These are phyloP conservation scores for Saxophila tyrrhenica DNA, from an alignment of 495 filamentous ascomycete genomes.

Conservation along the genomic window DNA sequence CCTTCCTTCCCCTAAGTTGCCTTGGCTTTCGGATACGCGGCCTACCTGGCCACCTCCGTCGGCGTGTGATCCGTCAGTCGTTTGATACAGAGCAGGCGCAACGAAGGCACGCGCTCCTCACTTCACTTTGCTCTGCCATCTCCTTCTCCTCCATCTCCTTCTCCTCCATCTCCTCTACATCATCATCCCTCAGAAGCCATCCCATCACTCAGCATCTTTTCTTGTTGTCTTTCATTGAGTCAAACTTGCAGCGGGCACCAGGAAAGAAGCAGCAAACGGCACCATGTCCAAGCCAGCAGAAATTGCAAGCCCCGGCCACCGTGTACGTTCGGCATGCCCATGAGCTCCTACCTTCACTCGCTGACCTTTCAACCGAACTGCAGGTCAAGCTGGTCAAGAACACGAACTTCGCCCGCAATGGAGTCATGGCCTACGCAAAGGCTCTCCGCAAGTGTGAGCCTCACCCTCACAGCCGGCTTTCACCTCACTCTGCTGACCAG, in stretches of 20 bases:
- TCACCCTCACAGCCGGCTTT: not conserved
- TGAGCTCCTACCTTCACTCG: not conserved
- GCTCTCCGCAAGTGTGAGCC: slow-evolving; percentile 2
- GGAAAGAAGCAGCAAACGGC: too few relatives aligned
- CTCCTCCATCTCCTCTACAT: not conserved
- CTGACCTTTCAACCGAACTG: not conserved
- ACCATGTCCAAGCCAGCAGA: not conserved
- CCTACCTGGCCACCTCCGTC: too few relatives aligned
- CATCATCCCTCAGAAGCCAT: not conserved
- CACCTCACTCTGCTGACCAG: not conserved
- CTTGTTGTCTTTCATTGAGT: not conserved
- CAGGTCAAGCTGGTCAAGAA: slow-evolving; percentile 4
- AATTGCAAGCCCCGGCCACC: not conserved
- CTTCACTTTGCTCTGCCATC: not conserved
- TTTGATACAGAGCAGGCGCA: too few relatives aligned
- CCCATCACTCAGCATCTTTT: not conserved
- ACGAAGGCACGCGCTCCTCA: not conserved
- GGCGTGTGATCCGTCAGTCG: too few relatives aligned
- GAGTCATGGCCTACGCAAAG: not conserved
- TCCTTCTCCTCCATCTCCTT: not conserved
- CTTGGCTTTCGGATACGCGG: too few relatives aligned
- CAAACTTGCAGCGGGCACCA: too few relatives aligned
- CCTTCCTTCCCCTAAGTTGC: too few relatives aligned
- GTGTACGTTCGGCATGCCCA: not conserved
- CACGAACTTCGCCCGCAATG: not conserved